Evolutionary conservation across 73 alveolate species (phyloP), one percentile per base, ranked within the genome.

Genomic region (Urostyla sp.): DNA sequence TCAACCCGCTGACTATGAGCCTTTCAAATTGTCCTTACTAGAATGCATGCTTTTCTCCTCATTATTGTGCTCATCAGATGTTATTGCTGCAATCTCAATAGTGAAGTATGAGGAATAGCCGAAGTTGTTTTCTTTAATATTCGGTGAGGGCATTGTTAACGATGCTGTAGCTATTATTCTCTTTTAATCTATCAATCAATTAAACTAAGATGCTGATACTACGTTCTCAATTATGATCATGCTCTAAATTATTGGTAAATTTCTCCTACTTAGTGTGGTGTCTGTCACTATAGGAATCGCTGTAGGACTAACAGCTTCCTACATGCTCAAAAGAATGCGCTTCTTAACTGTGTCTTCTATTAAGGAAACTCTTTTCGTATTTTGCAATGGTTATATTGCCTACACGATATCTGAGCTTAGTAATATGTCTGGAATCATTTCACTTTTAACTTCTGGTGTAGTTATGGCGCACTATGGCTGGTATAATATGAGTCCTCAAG

Each of bases 131-230:
- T 92, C 96, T 11, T 81, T 95, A 32, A 58, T 95, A 48, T 95
- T 95, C 60, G 99, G 99, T 20, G 99, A 95, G 77, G 99, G 99
- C 34, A 95, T 95, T 0, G 86, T 95, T n/a, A 95, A 95, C 85
- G 99, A 95, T 91, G 99, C 98, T 7, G 98, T 94, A 23, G 91
- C 98, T 28, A 95, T 95, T 18, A 94, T 95, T 10, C 86, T 95
- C 30, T 95, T 94, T 24, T 40, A 66, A 40, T 40, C 80, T 11
- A 63, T 66, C 13, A 40, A 59, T 11, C 7, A 31, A 51, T 43
- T 66, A n/a, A 37, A 40, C 6, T 46, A 46, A n/a, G 63, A 44
- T 7, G 23, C 23, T 37, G 87, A 63, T 66, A 86, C 73, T 10
- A 34, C 74, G 44, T 59, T 59, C 30, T 66, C 90, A 27, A 61